Conservation (phyloP, 306 rosid species). For the Cicer arietinum region DNA sequence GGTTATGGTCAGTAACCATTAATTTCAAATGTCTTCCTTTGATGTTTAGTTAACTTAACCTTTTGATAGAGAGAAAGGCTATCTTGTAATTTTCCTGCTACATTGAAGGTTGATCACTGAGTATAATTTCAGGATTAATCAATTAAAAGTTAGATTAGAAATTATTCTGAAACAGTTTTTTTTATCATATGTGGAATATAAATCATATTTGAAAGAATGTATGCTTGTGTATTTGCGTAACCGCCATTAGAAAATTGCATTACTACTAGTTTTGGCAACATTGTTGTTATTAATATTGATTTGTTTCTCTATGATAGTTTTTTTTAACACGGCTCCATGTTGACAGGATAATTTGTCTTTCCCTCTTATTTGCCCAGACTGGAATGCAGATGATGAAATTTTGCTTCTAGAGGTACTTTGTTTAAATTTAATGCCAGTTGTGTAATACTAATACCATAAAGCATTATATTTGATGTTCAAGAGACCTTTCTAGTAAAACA, state of each 20-base stretch:
- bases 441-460: slow-evolving; percentile 18
- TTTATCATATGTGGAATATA: slow-evolving; percentile 12
- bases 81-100: not conserved
- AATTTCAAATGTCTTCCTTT: slow-evolving; percentile 7
- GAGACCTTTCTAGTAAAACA: slow-evolving; percentile 30
- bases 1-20: slow-evolving; percentile 79
- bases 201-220: slow-evolving; percentile 26
- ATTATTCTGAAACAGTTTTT: slow-evolving; percentile 3
- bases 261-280: slow-evolving; percentile 15
- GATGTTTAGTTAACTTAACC: slow-evolving; percentile 1
- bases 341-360: slow-evolving; percentile 91
- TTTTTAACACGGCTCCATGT: slow-evolving; percentile 45
- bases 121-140: slow-evolving; percentile 14
- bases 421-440: slow-evolving; percentile 35
- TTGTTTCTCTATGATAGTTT: slow-evolving; percentile 8
- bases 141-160: slow-evolving; percentile 11
- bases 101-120: slow-evolving; percentile 20
- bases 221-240: slow-evolving; percentile 36
- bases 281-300: slow-evolving; percentile 20
- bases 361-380: slow-evolving; percentile 93
- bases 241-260: slow-evolving; percentile 2
- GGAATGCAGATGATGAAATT: slow-evolving; percentile 99
- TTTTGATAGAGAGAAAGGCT: slow-evolving; percentile 21
- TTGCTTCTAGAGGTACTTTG: slow-evolving; percentile 85
- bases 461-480: slow-evolving; percentile 26